A percentile compares a stretch with the other conserved stretches of the same genome.
These are phyloP conservation scores for Paramecium sexaurelia DNA, from an alignment of 73 alveolate species.

Conservation along the genomic window DNA sequence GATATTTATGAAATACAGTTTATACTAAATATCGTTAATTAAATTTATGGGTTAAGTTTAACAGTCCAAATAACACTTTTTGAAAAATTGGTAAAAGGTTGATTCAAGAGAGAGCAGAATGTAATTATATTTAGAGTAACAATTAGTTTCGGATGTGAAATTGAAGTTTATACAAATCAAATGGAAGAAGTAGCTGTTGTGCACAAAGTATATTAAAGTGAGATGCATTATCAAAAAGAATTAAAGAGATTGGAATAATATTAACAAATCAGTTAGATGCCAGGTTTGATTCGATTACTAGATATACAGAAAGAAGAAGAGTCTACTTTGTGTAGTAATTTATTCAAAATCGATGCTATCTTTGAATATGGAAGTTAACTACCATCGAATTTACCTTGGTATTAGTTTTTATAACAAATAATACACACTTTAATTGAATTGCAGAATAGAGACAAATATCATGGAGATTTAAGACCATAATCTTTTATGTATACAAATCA, in stretches of 20 bases:
- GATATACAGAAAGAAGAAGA: conserved; percentile 35
- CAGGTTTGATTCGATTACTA: conserved; percentile 6
- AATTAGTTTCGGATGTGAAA: background rate
- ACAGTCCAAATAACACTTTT: conserved; percentile 31
- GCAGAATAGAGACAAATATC: conserved; percentile 17
- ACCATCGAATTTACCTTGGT: background rate
- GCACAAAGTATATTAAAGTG: conserved; percentile 3
- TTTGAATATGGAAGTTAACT: conserved; percentile 43
- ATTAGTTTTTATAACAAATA: background rate
- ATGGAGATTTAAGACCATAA: conserved; percentile 55
- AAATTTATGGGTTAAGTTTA: conserved; percentile 44
- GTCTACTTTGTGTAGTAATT: conserved; percentile 45
- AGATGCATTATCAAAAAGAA: conserved; percentile 42
- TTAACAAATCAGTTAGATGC: background rate
- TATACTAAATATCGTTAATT: background rate
- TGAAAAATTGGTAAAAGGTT: conserved; percentile 41
- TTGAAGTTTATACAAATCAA: background rate
- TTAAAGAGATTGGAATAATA: conserved; percentile 22
- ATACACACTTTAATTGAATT: conserved; percentile 38
- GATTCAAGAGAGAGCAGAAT: conserved; percentile 34
- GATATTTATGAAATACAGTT: background rate
- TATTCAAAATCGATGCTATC: conserved; percentile 17
- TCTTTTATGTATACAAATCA: conserved; percentile 22
- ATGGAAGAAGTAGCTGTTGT: conserved; percentile 34
- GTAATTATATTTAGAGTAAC: background rate